Evolutionary conservation across 1,284 basidiomycete species (phyloP).

Genomic region (Trichosporon sp.): DNA sequence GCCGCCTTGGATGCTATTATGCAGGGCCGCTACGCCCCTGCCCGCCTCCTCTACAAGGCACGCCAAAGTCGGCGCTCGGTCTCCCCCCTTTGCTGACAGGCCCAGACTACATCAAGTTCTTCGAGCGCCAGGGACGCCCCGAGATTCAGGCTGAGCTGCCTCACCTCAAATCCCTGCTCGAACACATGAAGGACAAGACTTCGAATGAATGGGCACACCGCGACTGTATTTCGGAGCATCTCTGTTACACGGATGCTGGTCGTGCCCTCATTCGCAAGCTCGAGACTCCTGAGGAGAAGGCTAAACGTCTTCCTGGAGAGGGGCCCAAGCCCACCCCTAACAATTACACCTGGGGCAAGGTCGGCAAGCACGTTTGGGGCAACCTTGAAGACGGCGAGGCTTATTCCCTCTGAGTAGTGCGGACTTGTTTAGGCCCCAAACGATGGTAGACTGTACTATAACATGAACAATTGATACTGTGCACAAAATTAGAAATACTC

Average conservation of each 20-base stretch:
- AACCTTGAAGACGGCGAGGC: neutral
- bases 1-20: neutral
- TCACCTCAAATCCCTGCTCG: neutral
- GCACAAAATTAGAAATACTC: slow-evolving; percentile 24
- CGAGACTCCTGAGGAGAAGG: neutral
- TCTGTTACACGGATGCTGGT: neutral
- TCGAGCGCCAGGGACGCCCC: neutral
- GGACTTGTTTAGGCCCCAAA: neutral
- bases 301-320: neutral
- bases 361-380: neutral
- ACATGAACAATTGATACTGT: neutral
- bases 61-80: neutral
- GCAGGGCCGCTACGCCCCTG: neutral
- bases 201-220: neutral
- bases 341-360: neutral
- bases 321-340: neutral
- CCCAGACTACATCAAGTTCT: neutral
- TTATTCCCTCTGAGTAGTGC: too few species aligned
- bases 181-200: neutral
- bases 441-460: neutral
- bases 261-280: neutral
- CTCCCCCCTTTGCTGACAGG: too few species aligned
- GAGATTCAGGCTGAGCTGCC: neutral
- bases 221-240: neutral
- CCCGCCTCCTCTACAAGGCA: neutral